Evolutionary conservation across 805 yeast genomes (phyloP), one percentile per base, ranked within the genome.

Genomic region (Candida wancherniae): DNA sequence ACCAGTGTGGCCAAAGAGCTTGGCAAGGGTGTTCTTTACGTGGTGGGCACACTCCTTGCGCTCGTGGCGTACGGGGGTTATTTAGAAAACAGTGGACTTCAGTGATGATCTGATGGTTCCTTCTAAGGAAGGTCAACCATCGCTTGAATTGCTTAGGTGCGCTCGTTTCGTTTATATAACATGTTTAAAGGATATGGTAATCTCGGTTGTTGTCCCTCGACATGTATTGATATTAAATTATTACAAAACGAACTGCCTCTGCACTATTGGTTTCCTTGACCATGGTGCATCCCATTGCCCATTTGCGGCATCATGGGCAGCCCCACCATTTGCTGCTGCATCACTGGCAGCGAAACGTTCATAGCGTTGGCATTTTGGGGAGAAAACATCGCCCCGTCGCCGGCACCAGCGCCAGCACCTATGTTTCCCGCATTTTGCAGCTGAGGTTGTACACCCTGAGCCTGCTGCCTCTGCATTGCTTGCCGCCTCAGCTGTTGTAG

Each of bases 21-120:
- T 9, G 50, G 45, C 5, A 63, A 58, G 37, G 69, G 63, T 9
- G 28, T 50, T 6, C 20, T 55, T 8, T 63, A 63, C 35, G 58
- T 45, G 4, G 22, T 47, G 8, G 59, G 54, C 2, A 59, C 68
- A 6, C 42, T 63, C 15, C 32, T 51, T 8, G 65, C 61, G 1
- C 46, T 63, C 29, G 66, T 63, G n/a, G 39, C 51, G 5, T 63
- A 60, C 44, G 67, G 67, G n/a, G 45, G 57, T 23, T 31, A 31
- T 16, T 41, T 42, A 25, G 46, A 39, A 17, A 25, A 11, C 19
- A 23, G 21, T 12, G 34, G 29, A 12, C 13, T 17, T n/a, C 32
- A 24, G 26, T 13, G 12, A 12, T 20, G 9, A 11, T 19, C 42
- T 42, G 15, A 36, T 37, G 15, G 32, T 31, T 27, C 12, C 28